Base-by-base conservation (phyloP, 2,329 filamentous ascomycete species). In the Monosporascus sp. region DNA sequence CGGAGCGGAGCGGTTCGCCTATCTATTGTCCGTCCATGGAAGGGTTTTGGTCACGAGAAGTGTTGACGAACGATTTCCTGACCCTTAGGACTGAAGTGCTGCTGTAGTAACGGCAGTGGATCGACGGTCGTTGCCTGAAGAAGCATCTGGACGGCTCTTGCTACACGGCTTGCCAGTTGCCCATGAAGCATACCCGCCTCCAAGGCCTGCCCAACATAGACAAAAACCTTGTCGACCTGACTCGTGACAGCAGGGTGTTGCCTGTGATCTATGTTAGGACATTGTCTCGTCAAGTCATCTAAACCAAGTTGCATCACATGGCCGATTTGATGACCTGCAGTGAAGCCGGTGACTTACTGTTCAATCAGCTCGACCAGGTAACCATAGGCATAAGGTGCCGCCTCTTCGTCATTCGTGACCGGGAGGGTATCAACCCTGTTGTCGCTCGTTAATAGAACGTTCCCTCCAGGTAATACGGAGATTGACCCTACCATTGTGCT, bases 401-500 rank as follows among this genome's bases (percentile, higher is more conserved):
- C 94, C 74, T 99, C 94, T 70, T 99, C 94, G 60, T 99, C 94
- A 65, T 96, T 97, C 17, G 87, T 85, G 50, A 99, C 88, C 0
- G 94, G 94, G 37, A 99, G 77, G 0, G 93, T 97, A 59, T 90
- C 85, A 48, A 99, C 75, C 94, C 65, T 67, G 37, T 35, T 9
- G 38, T 25, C 38, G 49, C 49, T 52, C 47, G 52, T 58, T 44
- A 59, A 54, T 41, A 31, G 6, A 8, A 44, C 17, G 9, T 41
- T 24, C 35, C 20, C 8, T 18, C 17, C 8, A 9, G 18, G 37
- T 3, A 5, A 35, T 25, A 38, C 25, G 14, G 52, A n/a, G 11
- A 20, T 14, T 14, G 20, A 47, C 48, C 55, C 44, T 54, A 66
- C 65, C 94, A 99, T 67, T 88, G 87, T n/a, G 78, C 75, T 43